Evolutionary conservation across 2,329 filamentous ascomycete genomes (phyloP), one percentile per base, ranked within the genome.

Genomic region (Talaromyces sp.): DNA sequence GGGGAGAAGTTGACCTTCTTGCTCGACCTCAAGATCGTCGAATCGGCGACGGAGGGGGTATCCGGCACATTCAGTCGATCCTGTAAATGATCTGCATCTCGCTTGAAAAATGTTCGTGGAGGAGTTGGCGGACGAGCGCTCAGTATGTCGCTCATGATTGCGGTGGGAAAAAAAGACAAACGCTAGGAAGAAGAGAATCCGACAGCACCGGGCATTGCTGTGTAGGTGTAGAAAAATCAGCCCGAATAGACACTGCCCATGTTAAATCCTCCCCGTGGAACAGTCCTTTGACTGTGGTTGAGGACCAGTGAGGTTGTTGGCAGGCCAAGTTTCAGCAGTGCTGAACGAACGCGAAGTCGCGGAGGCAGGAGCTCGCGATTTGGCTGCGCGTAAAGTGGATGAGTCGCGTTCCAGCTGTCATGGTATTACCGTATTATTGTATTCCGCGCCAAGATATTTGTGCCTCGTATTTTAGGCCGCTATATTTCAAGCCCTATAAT

Each of bases 1-100:
- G 84, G 82, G 18, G 85, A 86, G 73, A 88, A 87, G 63, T 82
- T 85, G 65, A 90, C 88, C 66, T 82, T 82, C 76, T 88, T 89
- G 42, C 74, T 70, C 58, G 72, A 73, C 57, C 71, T 62, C 65
- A 69, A 72, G 68, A 74, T 68, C 65, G 71, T 69, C 14, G 75
- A 72, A 36, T 70, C 62, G 69, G 71, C 70, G 68, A 76, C 53
- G 6, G 79, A 77, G 5, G 78, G 74, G 50, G 75, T 76, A 60
- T 74, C 70, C 27, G 74, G 67, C 12, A 68, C 56, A 27, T 67
- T 59, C 34, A 70, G 66, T 31, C 73, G 76, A 53, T 75, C 72
- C 33, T 76, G 73, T 60, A 72, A 71, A 61, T 77, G 66, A 79
- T 81, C 68, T 61, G 69, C 67, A 52, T 74, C 71, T 53, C 57